These are phyloP conservation scores for Pontederia paniculata DNA, from an alignment of 176 grass and related monocot genomes.

Conservation along the genomic window DNA sequence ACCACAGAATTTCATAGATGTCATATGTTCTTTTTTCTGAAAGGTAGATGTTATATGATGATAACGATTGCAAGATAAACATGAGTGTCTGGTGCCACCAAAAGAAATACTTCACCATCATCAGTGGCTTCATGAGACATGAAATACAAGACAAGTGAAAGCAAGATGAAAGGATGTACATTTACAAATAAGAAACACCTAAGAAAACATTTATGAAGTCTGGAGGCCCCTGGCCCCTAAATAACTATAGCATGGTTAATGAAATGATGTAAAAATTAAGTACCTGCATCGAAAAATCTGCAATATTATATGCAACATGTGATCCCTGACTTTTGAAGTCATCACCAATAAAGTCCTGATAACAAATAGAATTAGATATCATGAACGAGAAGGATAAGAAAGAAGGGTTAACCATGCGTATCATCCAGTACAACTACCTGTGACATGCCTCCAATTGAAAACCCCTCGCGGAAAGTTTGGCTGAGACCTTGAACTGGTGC, in stretches of 20 bases:
- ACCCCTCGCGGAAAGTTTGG: slow-evolving; percentile 93
- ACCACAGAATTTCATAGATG: too few species aligned
- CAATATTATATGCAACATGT: slow-evolving; percentile 89
- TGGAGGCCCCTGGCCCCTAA: not conserved
- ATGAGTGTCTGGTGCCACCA: too few species aligned
- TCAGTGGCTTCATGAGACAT: too few species aligned
- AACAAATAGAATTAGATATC: slow-evolving; percentile 13
- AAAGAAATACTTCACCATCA: too few species aligned
- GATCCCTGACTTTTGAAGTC: slow-evolving; percentile 99
- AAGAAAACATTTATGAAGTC: not conserved
- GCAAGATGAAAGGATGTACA: too few species aligned
- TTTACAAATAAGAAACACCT: too few species aligned
- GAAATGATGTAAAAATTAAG: not conserved
- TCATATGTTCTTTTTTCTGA: too few species aligned
- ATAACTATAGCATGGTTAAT: not conserved
- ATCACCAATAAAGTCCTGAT: slow-evolving; percentile 87
- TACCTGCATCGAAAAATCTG: slow-evolving; percentile 95
- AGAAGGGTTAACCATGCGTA: slow-evolving; percentile 14
- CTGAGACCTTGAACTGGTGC: slow-evolving; percentile 92
- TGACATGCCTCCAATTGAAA: slow-evolving; percentile 97
- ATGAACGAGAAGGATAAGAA: slow-evolving; percentile 2
- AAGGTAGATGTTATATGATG: too few species aligned
- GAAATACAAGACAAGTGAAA: too few species aligned
- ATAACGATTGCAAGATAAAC: too few species aligned
- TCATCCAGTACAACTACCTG: slow-evolving; percentile 35